Conservation (phyloP, 208 protist genomes). For the Novymonas esmeraldas region DNA sequence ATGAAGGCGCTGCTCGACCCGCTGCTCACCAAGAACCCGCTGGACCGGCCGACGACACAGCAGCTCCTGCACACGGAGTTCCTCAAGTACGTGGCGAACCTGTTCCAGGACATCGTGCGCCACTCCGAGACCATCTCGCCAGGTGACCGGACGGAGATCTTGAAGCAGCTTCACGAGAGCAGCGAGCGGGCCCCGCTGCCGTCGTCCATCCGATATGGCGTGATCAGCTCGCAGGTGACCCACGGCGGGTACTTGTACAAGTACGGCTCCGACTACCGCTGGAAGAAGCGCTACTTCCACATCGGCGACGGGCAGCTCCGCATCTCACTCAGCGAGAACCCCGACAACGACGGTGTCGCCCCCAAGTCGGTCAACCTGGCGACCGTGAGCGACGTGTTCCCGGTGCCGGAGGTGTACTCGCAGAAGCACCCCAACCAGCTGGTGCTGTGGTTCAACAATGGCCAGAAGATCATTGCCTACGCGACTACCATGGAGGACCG, state of each 20-base stretch:
- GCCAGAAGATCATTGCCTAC: conserved; percentile 88
- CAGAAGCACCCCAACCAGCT: conserved; percentile 85
- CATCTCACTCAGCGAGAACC: conserved; percentile 81
- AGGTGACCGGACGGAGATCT: conserved; percentile 66
- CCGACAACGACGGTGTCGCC: conserved; percentile 69
- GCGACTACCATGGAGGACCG: conserved; percentile 70
- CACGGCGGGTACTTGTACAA: conserved; percentile 83
- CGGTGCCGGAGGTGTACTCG: conserved; percentile 85
- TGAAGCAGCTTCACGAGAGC: conserved; percentile 66
- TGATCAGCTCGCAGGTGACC: conserved; percentile 56
- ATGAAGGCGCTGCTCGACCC: conserved; percentile 76
- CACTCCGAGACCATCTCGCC: conserved; percentile 76
- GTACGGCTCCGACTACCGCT: conserved; percentile 85
- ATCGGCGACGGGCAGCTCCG: conserved; percentile 71
- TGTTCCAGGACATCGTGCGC: conserved; percentile 88
- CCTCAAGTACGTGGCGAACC: conserved; percentile 89
- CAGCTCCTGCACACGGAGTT: conserved; percentile 85
- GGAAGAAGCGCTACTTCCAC: conserved; percentile 88
- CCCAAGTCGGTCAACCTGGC: conserved; percentile 78
- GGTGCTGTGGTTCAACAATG: conserved; percentile 90
- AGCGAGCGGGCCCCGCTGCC: conserved; percentile 44
- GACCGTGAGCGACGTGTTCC: conserved; percentile 83
- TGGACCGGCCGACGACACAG: conserved; percentile 65
- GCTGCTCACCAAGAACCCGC: conserved; percentile 71
- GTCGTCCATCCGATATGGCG: conserved; percentile 58